Evolutionary conservation across 2,329 filamentous ascomycete species (phyloP).

Genomic region (Phyllosticta citriasiana): DNA sequence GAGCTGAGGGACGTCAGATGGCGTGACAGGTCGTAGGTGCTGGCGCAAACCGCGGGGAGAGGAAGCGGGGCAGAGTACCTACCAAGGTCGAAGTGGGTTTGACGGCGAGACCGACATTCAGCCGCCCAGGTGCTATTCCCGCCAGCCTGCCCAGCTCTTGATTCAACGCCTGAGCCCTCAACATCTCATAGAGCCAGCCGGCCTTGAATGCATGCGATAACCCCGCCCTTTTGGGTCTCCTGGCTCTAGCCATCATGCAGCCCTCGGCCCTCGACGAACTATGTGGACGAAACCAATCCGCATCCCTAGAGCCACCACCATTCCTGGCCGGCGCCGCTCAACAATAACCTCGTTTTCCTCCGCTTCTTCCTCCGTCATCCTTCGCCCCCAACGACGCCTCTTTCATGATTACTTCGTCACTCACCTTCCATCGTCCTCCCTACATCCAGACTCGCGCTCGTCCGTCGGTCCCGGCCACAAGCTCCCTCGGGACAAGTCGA

Average conservation of each 20-base stretch:
- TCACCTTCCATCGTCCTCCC: slow-evolving; percentile 82
- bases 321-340: slow-evolving; percentile 12
- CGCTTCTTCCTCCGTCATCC: neutral
- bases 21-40: neutral
- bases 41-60: neutral
- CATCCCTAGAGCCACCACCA: slow-evolving; percentile 18
- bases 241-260: slow-evolving; percentile 10
- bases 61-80: neutral
- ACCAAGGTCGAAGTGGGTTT: neutral
- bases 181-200: neutral
- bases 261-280: slow-evolving; percentile 14
- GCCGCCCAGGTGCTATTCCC: neutral
- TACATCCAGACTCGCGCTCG: slow-evolving; percentile 72
- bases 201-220: slow-evolving; percentile 8
- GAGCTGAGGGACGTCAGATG: neutral
- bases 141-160: neutral
- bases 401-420: slow-evolving; percentile 99
- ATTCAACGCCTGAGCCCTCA: neutral
- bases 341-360: neutral
- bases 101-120: neutral
- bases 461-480: slow-evolving; percentile 58
- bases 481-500: slow-evolving; percentile 74
- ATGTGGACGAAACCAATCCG: slow-evolving; percentile 28
- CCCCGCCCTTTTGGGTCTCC: slow-evolving; percentile 2
- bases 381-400: slow-evolving; percentile 18